Percentiles rank a stretch among this genome's conserved stretches.
phyloP scores from a whole-genome alignment of 768 basidiomycete genomes.

The Clitopilus hobsonii region DNA sequence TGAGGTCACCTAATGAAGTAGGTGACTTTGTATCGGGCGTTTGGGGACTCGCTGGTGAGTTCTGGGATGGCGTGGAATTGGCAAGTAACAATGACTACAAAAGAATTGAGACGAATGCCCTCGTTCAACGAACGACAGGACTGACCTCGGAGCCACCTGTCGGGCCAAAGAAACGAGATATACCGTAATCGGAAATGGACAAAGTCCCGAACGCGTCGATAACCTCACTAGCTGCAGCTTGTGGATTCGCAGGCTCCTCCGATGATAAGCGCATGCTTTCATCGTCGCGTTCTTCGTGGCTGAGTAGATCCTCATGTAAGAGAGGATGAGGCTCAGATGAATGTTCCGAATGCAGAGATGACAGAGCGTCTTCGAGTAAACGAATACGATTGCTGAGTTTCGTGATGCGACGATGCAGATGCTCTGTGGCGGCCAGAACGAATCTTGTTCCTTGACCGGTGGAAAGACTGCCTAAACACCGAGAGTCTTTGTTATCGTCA shows the following conservation, averaged over 20 bases:
- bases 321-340: constrained; percentile 39
- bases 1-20: constrained; percentile 22
- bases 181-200: constrained; percentile 54
- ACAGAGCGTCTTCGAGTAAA: constrained; percentile 25
- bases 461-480: constrained; percentile 54
- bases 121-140: constrained; percentile 9
- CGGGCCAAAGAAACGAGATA: constrained; percentile 61
- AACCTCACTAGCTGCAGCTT: constrained; percentile 29
- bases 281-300: constrained; percentile 22
- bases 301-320: constrained; percentile 48
- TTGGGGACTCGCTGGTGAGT: constrained; percentile 15
- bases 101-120: constrained; percentile 10
- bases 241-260: constrained; percentile 4
- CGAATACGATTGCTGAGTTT: constrained; percentile 51
- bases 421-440: constrained; percentile 62
- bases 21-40: constrained; percentile 18
- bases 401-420: constrained; percentile 53
- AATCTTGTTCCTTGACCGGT: constrained; percentile 77
- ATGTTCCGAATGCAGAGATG: neutral
- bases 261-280: constrained; percentile 12
- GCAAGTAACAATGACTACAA: constrained; percentile 18
- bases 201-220: constrained; percentile 59
- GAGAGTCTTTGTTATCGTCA: neutral
- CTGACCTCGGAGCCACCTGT: constrained; percentile 67
- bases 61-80: constrained; percentile 16